Conservation (phyloP, 1,284 basidiomycete genomes). For the Cryptococcus sp. region DNA sequence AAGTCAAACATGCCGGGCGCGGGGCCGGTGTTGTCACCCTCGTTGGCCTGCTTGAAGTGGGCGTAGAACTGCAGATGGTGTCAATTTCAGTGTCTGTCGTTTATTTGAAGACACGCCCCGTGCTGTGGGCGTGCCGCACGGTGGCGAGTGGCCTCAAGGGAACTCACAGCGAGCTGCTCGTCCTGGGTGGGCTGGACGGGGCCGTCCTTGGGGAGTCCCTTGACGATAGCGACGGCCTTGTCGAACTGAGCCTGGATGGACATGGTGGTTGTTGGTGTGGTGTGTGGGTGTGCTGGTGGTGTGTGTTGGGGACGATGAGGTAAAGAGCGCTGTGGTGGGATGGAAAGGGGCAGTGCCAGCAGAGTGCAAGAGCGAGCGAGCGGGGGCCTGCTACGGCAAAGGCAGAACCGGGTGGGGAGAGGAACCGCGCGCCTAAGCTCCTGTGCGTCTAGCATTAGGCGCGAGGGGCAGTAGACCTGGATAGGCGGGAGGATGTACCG, state of each 20-base stretch:
- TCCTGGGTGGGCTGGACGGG: constrained; percentile 70
- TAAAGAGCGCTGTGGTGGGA: no score
- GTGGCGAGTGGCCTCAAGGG: neutral
- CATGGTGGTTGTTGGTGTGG: constrained; percentile 13
- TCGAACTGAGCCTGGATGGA: constrained; percentile 51
- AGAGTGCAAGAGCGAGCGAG: no score
- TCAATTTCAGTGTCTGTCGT: neutral
- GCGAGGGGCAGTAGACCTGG: no score
- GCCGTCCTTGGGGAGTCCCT: constrained; percentile 70
- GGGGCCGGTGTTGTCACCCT: constrained; percentile 55
- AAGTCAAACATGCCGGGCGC: constrained; percentile 49
- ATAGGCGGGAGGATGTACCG: no score
- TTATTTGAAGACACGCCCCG: neutral
- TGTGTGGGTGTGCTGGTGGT: no score
- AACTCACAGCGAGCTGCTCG: constrained; percentile 67
- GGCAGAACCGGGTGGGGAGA: no score
- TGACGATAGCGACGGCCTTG: constrained; percentile 68
- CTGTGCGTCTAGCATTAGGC: no score
- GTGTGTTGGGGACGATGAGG: no score
- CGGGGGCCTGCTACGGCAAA: no score
- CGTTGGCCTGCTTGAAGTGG: constrained; percentile 83
- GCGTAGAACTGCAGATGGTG: constrained; percentile 72
- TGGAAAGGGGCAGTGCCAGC: no score
- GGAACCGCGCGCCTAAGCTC: no score
- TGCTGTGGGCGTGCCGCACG: neutral